phyloP scores from a whole-genome alignment of 371 early-diverging fungal genomes.

The Apophysomyces variabilis region DNA sequence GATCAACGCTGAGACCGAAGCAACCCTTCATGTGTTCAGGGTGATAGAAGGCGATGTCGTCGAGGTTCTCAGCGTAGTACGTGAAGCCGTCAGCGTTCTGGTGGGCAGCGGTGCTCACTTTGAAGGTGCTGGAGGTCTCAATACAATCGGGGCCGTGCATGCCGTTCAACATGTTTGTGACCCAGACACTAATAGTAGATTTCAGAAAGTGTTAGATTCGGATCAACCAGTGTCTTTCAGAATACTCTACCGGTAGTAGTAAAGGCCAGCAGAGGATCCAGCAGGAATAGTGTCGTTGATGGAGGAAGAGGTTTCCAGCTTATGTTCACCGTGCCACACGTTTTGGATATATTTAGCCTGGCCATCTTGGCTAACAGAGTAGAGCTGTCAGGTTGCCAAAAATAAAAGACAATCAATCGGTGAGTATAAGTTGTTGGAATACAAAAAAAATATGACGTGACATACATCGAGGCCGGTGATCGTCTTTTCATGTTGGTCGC shows the following conservation, averaged over 20 bases:
- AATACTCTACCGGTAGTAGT: slow-evolving; percentile 50
- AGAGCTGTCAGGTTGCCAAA: slow-evolving; percentile 32
- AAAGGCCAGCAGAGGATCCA: slow-evolving; percentile 42
- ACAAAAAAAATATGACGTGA: slow-evolving; percentile 1
- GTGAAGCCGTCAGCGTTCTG: slow-evolving; percentile 57
- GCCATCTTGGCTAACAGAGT: slow-evolving; percentile 38
- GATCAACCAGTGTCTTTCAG: too few relatives aligned
- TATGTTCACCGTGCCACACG: slow-evolving; percentile 44
- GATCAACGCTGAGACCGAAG: slow-evolving; percentile 44
- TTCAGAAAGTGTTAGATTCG: not conserved
- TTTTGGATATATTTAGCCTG: slow-evolving; percentile 49
- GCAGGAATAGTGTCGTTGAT: slow-evolving; percentile 37
- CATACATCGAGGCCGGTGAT: slow-evolving; percentile 55
- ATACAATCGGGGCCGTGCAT: slow-evolving; percentile 53
- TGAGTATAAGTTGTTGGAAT: slow-evolving; percentile 1
- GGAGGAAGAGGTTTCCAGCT: slow-evolving; percentile 37
- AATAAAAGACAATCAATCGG: slow-evolving; percentile 8
- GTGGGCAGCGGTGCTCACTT: slow-evolving; percentile 63
- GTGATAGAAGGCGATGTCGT: slow-evolving; percentile 37
- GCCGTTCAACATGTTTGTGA: slow-evolving; percentile 46
- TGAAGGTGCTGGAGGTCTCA: slow-evolving; percentile 63
- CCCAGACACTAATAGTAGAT: slow-evolving; percentile 43
- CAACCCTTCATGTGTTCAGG: slow-evolving; percentile 43
- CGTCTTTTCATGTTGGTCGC: slow-evolving; percentile 33
- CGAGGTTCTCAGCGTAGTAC: slow-evolving; percentile 45